A percentile compares a stretch with the other conserved stretches of the same genome.
These are phyloP conservation scores for Magnaporthiopsis rhizophila DNA, from an alignment of 2,329 filamentous ascomycete genomes.

Conservation along the genomic window DNA sequence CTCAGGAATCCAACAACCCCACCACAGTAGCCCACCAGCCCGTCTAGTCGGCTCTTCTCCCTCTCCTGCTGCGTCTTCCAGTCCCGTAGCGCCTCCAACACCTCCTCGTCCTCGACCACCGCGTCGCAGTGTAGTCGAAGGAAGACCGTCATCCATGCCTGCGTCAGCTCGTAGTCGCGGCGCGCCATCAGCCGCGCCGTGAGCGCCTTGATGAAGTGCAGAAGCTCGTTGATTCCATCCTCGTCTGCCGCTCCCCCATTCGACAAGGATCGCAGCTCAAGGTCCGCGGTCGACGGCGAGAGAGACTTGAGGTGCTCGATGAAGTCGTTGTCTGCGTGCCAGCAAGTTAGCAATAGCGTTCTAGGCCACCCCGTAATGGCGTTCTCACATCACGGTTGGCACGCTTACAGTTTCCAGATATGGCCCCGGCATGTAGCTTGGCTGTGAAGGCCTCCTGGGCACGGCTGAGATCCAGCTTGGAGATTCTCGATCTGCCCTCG, in stretches of 20 bases:
- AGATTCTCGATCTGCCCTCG: conserved; percentile 52
- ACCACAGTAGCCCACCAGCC: conserved; percentile 76
- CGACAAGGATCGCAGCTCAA: conserved; percentile 78
- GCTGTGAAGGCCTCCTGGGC: conserved; percentile 51
- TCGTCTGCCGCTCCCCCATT: conserved; percentile 32
- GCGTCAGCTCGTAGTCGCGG: conserved; percentile 85
- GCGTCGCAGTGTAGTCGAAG: conserved; percentile 65
- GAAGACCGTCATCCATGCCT: conserved; percentile 97
- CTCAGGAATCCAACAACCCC: conserved; percentile 80
- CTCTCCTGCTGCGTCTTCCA: conserved; percentile 68
- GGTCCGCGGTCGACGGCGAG: conserved; percentile 75
- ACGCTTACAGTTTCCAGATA: conserved; percentile 52
- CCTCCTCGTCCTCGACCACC: conserved; percentile 32
- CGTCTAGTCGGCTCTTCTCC: conserved; percentile 64
- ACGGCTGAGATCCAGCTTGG: conserved; percentile 52
- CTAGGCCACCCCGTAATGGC: neutral
- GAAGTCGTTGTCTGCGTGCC: conserved; percentile 49
- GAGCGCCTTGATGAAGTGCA: conserved; percentile 73
- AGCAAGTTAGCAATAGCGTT: neutral
- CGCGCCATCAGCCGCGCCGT: conserved; percentile 60
- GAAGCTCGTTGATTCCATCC: conserved; percentile 51
- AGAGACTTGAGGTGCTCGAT: conserved; percentile 73
- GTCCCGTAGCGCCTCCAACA: conserved; percentile 52
- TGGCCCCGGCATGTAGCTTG: conserved; percentile 45
- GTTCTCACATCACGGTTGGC: neutral